Evolutionary conservation across 352 stramenopile species (phyloP), one percentile per base, ranked within the genome.

Genomic region (Phytophthora parvispora): DNA sequence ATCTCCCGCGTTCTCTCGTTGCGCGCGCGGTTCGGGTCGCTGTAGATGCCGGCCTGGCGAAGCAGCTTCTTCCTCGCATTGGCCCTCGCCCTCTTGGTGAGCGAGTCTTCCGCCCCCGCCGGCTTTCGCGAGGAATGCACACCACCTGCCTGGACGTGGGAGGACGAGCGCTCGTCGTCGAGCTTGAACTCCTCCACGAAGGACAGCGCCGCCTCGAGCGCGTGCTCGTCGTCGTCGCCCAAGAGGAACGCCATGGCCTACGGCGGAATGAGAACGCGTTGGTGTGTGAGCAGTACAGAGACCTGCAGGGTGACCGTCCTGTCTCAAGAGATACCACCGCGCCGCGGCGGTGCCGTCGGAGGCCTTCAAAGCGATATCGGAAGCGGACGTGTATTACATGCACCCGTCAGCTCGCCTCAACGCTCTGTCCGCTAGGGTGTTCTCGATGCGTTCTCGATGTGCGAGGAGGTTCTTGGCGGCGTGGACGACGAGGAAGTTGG

Each of bases 371-470:
- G 38, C 15, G n/a, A n/a, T n/a, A n/a, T n/a, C n/a, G n/a, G n/a
- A n/a, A n/a, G n/a, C n/a, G n/a, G n/a, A n/a, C n/a, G n/a, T n/a
- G n/a, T n/a, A n/a, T n/a, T n/a, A n/a, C n/a, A n/a, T n/a, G n/a
- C n/a, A n/a, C n/a, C n/a, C 9, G 25, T 66, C 10, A n/a, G 58
- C 59, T 18, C 7, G 36, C 50, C 57, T 52, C n/a, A 76, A 29
- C 9, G 72, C 52, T 50, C 45, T 51, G 38, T 74, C 67, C 0
- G 64, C 53, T 5, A 86, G 67, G 9, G 68, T 60, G 29, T 87
- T 87, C 60, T 84, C 79, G 13, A 87, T 85, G 56, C 71, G 67
- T 60, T 87, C 67, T 10, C 67, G 67, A 29, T 74, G 78, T 13
- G 60, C 56, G 7, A 64, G 51, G 25, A 82, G 73, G 61, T 84